These are phyloP conservation scores for Colletotrichum abscissum DNA, from an alignment of 2,329 filamentous ascomycete species.

Conservation along the genomic window DNA sequence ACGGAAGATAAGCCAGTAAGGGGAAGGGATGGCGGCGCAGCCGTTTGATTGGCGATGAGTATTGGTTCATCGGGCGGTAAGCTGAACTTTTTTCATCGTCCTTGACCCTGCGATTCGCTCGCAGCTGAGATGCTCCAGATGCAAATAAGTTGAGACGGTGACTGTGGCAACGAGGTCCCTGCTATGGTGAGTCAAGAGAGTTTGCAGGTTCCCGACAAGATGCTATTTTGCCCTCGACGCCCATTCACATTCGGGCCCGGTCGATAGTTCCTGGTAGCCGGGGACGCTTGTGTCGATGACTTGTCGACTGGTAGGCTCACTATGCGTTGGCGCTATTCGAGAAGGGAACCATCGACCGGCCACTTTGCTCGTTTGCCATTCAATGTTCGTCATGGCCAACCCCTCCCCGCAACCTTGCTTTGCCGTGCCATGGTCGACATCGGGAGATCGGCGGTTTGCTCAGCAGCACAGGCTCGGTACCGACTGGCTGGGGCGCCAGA, in stretches of 20 bases:
- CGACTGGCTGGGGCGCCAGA: slow-evolving; percentile 27
- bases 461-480: slow-evolving; percentile 21
- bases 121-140: neutral
- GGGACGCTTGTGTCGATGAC: slow-evolving; percentile 1
- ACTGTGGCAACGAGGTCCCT: slow-evolving; percentile 16
- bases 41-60: slow-evolving; percentile 6
- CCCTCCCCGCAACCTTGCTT: neutral
- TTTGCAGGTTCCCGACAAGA: neutral
- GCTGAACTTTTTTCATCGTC: slow-evolving; percentile 8
- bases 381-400: slow-evolving; percentile 1
- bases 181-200: neutral
- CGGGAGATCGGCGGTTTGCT: slow-evolving; percentile 31
- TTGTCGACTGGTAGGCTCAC: neutral
- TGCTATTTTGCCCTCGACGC: neutral
- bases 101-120: neutral
- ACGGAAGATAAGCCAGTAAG: neutral
- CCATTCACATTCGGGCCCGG: slow-evolving; percentile 17
- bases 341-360: neutral
- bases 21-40: neutral
- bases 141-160: slow-evolving; percentile 15
- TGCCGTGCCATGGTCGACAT: neutral
- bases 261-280: slow-evolving; percentile 25
- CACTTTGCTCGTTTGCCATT: neutral
- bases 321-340: neutral
- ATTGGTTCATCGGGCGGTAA: neutral